Percentiles rank a stretch among this genome's conserved stretches.
phyloP scores from a whole-genome alignment of 148 eudicot genomes.

The Vaccinium myrtillus region DNA sequence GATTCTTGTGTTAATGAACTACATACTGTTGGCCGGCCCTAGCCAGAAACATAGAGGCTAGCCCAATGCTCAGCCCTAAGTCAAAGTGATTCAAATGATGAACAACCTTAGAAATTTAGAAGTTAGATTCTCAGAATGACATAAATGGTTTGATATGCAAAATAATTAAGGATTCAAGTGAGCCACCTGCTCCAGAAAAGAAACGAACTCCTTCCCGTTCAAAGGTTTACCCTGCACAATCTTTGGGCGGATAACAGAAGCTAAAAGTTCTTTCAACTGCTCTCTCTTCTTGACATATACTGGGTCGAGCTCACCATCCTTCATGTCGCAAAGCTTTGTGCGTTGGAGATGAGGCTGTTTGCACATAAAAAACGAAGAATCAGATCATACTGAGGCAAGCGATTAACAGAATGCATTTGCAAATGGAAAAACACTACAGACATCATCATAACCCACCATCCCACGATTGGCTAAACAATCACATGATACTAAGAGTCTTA shows the following conservation, averaged over 20 bases:
- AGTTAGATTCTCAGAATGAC: neutral
- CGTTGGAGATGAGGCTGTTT: slow-evolving; percentile 97
- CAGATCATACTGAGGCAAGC: slow-evolving; percentile 8
- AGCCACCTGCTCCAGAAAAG: slow-evolving; percentile 82
- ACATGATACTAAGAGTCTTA: neutral
- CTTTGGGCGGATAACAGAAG: slow-evolving; percentile 78
- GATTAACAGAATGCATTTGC: neutral
- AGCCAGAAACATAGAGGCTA: neutral
- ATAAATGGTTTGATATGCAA: neutral
- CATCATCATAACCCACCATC: neutral
- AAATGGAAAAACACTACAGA: neutral
- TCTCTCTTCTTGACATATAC: slow-evolving; percentile 79
- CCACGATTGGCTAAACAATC: neutral
- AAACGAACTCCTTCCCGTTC: slow-evolving; percentile 87
- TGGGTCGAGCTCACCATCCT: slow-evolving; percentile 86
- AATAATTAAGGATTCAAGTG: slow-evolving; percentile 12
- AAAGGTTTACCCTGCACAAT: slow-evolving; percentile 84
- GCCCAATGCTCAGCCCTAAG: neutral
- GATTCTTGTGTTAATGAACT: neutral
- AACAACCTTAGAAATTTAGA: slow-evolving; percentile 1
- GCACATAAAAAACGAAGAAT: slow-evolving; percentile 15
- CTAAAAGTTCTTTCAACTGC: slow-evolving; percentile 65
- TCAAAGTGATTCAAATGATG: slow-evolving; percentile 1
- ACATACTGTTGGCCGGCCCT: neutral
- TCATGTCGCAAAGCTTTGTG: slow-evolving; percentile 91